Evolutionary conservation across 345 rosid genomes (phyloP).

Genomic region (Eucalyptus shirleyi): DNA sequence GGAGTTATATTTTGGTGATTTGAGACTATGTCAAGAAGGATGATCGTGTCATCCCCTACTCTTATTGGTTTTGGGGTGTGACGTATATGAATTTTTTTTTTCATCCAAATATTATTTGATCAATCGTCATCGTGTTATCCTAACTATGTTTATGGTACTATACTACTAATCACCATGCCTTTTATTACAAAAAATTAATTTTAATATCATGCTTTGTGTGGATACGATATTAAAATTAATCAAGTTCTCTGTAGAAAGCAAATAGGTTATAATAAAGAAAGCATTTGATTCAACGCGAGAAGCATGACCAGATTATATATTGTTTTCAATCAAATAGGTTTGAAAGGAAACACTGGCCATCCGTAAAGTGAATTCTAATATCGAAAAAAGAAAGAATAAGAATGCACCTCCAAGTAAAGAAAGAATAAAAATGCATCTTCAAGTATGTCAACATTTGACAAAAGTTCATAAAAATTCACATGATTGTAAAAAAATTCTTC

Average conservation of each 20-base stretch:
- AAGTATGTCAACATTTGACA: not conserved
- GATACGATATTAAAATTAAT: not conserved
- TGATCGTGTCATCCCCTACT: too few relatives aligned
- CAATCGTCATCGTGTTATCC: not conserved
- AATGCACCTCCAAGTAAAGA: not conserved
- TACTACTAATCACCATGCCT: not conserved
- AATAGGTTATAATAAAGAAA: too few relatives aligned
- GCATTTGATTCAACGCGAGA: too few relatives aligned
- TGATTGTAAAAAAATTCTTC: not conserved
- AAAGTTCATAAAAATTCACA: not conserved
- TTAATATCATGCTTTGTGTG: not conserved
- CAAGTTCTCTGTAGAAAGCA: not conserved
- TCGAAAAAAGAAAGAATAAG: not conserved
- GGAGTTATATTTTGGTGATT: too few relatives aligned
- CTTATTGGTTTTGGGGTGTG: too few relatives aligned
- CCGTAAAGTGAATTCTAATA: not conserved
- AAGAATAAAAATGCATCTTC: not conserved
- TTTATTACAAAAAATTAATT: not conserved
- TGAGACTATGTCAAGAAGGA: accelerated
- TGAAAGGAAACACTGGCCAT: not conserved
- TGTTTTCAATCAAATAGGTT: not conserved
- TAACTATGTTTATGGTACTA: not conserved
- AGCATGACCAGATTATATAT: not conserved
- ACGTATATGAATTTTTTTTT: not conserved
- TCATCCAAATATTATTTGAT: not conserved